Evolutionary conservation across 345 rosid species (phyloP).

Genomic region (Linum trigynum): DNA sequence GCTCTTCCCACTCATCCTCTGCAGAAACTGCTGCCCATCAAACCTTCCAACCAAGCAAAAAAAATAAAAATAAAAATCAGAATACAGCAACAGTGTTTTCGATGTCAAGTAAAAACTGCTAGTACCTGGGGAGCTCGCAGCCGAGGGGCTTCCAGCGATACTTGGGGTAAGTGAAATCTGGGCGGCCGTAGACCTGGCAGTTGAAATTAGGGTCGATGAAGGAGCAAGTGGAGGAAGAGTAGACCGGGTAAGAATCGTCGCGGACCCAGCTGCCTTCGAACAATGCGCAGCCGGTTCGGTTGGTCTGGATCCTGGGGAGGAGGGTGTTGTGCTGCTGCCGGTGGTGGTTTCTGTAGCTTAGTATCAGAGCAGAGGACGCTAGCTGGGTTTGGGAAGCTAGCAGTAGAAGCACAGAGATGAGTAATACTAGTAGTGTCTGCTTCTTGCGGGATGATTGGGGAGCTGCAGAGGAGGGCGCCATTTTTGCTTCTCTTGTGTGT

Average conservation of each 20-base stretch:
- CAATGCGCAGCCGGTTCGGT: constrained; percentile 1
- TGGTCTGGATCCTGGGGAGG: not conserved
- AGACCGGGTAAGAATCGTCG: constrained; percentile 3
- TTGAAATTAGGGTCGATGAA: not conserved
- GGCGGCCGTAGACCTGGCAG: constrained; percentile 6
- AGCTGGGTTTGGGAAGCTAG: not conserved
- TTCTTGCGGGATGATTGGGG: not conserved
- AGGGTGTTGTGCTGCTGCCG: not conserved
- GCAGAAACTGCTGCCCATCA: constrained; percentile 58
- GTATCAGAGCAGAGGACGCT: not conserved
- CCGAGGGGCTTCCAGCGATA: constrained; percentile 2
- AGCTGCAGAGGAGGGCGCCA: not conserved
- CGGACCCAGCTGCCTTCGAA: constrained; percentile 1
- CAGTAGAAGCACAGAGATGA: not conserved
- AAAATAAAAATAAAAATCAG: constrained; percentile 10
- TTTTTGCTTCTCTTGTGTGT: no score
- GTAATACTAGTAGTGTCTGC: not conserved
- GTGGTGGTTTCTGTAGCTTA: not conserved
- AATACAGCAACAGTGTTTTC: not conserved
- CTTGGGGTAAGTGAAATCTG: constrained; percentile 3
- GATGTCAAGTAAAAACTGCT: not conserved
- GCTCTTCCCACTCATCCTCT: constrained; percentile 54
- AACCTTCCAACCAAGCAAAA: constrained; percentile 34
- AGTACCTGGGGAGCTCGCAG: constrained; percentile 78
- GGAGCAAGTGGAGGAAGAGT: not conserved